These are phyloP conservation scores for Aspergillus quadricinctus DNA, from an alignment of 2,329 filamentous ascomycete species.

Conservation along the genomic window DNA sequence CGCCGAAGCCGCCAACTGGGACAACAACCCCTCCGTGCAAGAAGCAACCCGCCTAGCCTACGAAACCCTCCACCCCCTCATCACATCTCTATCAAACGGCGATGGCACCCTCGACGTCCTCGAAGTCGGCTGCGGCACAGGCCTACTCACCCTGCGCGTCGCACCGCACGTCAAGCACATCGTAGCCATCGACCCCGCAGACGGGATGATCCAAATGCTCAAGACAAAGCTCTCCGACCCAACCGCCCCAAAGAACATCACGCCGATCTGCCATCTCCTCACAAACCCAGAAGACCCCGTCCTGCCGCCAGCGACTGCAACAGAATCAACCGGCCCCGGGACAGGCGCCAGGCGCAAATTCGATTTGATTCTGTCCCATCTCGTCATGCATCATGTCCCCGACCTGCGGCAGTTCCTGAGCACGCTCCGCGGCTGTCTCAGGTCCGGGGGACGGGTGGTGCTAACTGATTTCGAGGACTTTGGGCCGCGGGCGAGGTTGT, in stretches of 20 bases:
- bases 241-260: constrained; percentile 39
- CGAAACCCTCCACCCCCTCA: constrained; percentile 39
- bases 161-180: constrained; percentile 47
- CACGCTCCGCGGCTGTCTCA: constrained; percentile 47
- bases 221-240: constrained; percentile 38
- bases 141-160: constrained; percentile 49
- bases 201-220: constrained; percentile 53
- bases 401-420: constrained; percentile 41
- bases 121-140: constrained; percentile 56
- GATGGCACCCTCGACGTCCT: constrained; percentile 41
- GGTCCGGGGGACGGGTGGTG: constrained; percentile 46
- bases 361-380: constrained; percentile 50
- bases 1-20: constrained; percentile 52
- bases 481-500: constrained; percentile 48
- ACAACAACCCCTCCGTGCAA: constrained; percentile 50
- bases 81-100: constrained; percentile 11
- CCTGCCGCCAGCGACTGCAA: constrained; percentile 33
- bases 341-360: constrained; percentile 37
- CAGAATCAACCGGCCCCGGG: constrained; percentile 20
- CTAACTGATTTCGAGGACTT: constrained; percentile 58
- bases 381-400: constrained; percentile 55
- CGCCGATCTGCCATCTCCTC: constrained; percentile 45
- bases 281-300: constrained; percentile 47
- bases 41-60: constrained; percentile 43
- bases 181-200: constrained; percentile 51